A percentile compares a stretch with the other conserved stretches of the same genome.
phyloP scores from a whole-genome alignment of 176 grass and related monocot species.

The Microstegium vimineum region DNA sequence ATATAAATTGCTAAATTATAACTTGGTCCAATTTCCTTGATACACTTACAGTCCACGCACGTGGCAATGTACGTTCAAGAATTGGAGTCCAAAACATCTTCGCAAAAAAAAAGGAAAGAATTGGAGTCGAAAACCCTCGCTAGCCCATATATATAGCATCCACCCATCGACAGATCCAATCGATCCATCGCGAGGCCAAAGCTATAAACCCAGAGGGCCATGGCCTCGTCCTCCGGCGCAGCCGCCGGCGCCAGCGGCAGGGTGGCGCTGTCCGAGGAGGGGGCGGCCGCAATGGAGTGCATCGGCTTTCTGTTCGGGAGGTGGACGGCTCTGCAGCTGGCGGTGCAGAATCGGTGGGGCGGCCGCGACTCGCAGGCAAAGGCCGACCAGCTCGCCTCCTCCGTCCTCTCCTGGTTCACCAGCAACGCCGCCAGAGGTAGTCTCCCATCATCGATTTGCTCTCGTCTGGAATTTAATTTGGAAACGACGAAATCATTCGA shows the following conservation, averaged over 20 bases:
- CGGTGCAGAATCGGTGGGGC: background rate
- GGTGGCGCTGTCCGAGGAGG: conserved; percentile 35
- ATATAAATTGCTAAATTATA: too few species aligned
- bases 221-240: conserved; percentile 11
- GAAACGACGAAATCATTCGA: too few species aligned
- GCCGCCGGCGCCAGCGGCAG: conserved; percentile 11
- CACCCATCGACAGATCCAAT: too few species aligned
- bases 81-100: too few species aligned
- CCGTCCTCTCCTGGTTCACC: background rate
- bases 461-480: too few species aligned
- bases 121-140: too few species aligned
- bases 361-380: background rate
- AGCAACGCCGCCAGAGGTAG: background rate
- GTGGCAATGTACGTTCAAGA: too few species aligned
- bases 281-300: conserved; percentile 42
- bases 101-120: too few species aligned
- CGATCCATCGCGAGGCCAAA: too few species aligned
- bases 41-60: too few species aligned
- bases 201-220: background rate
- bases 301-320: conserved; percentile 47
- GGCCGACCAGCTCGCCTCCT: background rate
- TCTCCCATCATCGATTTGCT: background rate
- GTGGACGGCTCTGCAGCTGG: conserved; percentile 45
- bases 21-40: too few species aligned
- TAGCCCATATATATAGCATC: too few species aligned